These are phyloP conservation scores for Podaxis pistillaris DNA, from an alignment of 768 basidiomycete species.

Conservation along the genomic window DNA sequence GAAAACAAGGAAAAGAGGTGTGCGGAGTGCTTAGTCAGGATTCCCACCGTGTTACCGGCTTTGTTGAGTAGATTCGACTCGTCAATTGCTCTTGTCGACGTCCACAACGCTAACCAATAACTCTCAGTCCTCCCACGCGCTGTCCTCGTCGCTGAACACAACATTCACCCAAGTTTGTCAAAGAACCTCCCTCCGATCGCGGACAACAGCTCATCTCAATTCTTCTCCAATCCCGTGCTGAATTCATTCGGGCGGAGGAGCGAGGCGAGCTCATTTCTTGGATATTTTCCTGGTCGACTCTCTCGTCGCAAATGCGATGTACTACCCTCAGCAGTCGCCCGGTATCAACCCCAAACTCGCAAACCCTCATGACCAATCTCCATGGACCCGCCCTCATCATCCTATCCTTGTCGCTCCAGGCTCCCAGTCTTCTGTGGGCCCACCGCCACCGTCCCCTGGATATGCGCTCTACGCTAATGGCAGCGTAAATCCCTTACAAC, in stretches of 20 bases:
- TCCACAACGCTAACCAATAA: conserved; percentile 2
- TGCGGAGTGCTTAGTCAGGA: conserved; percentile 12
- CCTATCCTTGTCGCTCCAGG: conserved; percentile 46
- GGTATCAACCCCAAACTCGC: conserved; percentile 76
- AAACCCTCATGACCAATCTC: conserved; percentile 71
- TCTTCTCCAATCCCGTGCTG: neutral
- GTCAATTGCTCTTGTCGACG: conserved; percentile 4
- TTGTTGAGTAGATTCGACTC: conserved; percentile 4
- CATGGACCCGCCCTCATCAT: conserved; percentile 67
- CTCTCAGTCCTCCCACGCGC: neutral
- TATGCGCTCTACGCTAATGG: conserved; percentile 79
- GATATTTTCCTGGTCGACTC: conserved; percentile 8
- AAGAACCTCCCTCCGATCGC: neutral
- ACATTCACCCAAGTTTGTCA: neutral
- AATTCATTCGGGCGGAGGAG: conserved; percentile 1
- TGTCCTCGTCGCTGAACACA: neutral
- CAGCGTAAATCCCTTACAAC: conserved; percentile 59
- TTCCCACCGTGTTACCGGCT: neutral
- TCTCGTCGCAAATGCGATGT: conserved; percentile 57
- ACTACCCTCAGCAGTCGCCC: conserved; percentile 83
- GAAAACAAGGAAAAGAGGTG: neutral
- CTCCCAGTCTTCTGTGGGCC: conserved; percentile 54
- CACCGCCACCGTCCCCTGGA: conserved; percentile 70
- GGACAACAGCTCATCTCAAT: neutral
- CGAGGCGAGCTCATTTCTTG: conserved; percentile 10